Evolutionary conservation across 257 asterid species (phyloP), one percentile per base, ranked within the genome.

Genomic region (Solanum medicagineum): DNA sequence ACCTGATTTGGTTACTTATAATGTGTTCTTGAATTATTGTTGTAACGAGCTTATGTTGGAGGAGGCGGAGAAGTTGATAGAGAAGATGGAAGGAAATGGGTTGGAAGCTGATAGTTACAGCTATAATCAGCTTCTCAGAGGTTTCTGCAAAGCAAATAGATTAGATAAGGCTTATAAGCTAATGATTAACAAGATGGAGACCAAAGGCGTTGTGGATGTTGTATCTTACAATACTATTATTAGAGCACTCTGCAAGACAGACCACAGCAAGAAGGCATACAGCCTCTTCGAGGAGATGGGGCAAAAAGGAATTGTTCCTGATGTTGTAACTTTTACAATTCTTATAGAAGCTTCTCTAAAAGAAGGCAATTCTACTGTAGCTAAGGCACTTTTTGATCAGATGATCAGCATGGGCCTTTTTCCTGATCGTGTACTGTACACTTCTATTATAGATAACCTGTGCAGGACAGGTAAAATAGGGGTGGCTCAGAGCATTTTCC

Each of bases 161-260:
- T 89, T 93, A 55, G 98, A 92, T 65, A 90, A 90, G 89, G 99
- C 98, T 10, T 92, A 90, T 86, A 86, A 81, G 87, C 60, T 94
- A 88, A 84, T 97, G 90, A 87, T 86, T 29, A 86, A 84, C 85
- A 93, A 91, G 93, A 95, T 97, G 97, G 98, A 86, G 86, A 89
- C 87, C 63, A 90, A 92, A 87, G 97, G 97, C 57, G 85, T 91
- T 85, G 93, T 91, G 9, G 95, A 97, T 87, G 96, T 93, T 89
- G 98, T 95, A 63, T 93, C 98, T 19, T 96, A 95, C 83, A 95
- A 96, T 91, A 96, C 98, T 8, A 91, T 94, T 84, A 91, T 97
- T 77, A 88, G 80, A 80, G 92, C 97, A 51, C 88, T 95, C 81
- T 97, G 98, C 91, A 93, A 87, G 85, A 87, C 82, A 47, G 90